Evolutionary conservation across 108 stramenopile genomes (phyloP).

Genomic region (Nitzschia palea): DNA sequence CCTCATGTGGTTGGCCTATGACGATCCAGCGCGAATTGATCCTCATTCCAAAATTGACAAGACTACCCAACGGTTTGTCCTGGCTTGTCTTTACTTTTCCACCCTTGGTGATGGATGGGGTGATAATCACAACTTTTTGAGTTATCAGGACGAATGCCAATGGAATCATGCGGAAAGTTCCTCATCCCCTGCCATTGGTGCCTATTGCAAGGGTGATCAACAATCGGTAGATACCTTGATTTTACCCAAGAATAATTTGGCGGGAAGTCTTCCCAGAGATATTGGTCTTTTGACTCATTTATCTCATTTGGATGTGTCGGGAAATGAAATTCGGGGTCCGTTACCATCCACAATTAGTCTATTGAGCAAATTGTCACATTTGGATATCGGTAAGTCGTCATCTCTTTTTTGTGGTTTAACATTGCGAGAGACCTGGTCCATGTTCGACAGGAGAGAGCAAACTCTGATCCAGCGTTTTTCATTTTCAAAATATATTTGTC

Average conservation of each 20-base stretch:
- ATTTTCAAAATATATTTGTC: background rate
- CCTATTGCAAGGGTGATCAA: conserved; percentile 2
- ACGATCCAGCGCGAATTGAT: conserved; percentile 1
- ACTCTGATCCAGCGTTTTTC: background rate
- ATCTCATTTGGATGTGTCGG: conserved; percentile 33
- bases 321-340: conserved; percentile 28
- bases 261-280: conserved; percentile 40
- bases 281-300: conserved; percentile 32
- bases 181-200: background rate
- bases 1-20: conserved; percentile 11
- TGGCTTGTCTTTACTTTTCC: conserved; percentile 20
- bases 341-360: conserved; percentile 34
- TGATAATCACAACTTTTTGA: conserved; percentile 1
- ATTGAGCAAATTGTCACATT: conserved; percentile 9
- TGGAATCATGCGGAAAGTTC: background rate
- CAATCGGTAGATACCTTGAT: background rate
- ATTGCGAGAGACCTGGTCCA: background rate
- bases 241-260: conserved; percentile 3
- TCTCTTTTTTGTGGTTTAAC: background rate
- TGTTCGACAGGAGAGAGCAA: too few species aligned
- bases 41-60: conserved; percentile 5
- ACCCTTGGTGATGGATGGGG: conserved; percentile 18
- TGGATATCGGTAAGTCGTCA: conserved; percentile 19
- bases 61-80: conserved; percentile 19
- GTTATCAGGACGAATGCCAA: background rate